Evolutionary conservation across 495 filamentous ascomycete species (phyloP).

Genomic region (Hypoxylon lienhwacheense): DNA sequence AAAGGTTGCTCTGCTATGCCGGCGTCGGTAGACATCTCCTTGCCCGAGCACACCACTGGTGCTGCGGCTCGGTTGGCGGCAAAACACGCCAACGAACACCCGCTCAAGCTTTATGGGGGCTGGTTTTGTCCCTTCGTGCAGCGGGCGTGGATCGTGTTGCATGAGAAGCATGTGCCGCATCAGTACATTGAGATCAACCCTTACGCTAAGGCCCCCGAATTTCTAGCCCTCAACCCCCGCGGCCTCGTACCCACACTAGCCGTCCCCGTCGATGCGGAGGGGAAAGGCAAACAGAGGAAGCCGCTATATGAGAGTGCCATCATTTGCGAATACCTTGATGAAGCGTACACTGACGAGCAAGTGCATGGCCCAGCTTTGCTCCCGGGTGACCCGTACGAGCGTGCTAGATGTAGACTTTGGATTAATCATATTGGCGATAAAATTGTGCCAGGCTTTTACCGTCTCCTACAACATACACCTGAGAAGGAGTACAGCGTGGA

Average conservation of each 20-base stretch:
- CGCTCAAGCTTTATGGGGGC: conserved; percentile 52
- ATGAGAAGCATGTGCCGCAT: conserved; percentile 71
- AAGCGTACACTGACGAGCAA: conserved; percentile 51
- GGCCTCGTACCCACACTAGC: conserved; percentile 68
- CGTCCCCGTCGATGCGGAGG: conserved; percentile 20
- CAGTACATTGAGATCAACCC: conserved; percentile 75
- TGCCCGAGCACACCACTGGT: conserved; percentile 35
- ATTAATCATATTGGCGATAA: conserved; percentile 66
- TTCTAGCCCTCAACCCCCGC: conserved; percentile 67
- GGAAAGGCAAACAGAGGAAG: conserved; percentile 45
- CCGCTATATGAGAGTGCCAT: conserved; percentile 69
- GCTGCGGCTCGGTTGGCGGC: conserved; percentile 42
- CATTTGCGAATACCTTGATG: conserved; percentile 71
- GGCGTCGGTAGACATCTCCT: conserved; percentile 39
- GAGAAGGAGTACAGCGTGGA: conserved; percentile 49
- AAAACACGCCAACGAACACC: conserved; percentile 38
- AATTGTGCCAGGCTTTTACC: conserved; percentile 65
- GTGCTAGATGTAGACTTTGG: conserved; percentile 66
- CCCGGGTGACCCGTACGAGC: conserved; percentile 57
- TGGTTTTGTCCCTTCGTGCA: conserved; percentile 65
- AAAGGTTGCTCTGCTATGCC: too few species aligned
- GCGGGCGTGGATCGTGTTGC: conserved; percentile 66
- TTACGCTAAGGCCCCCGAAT: conserved; percentile 64
- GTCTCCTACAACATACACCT: conserved; percentile 64
- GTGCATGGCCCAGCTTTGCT: conserved; percentile 50